Base-by-base conservation (phyloP, 176 grass and related monocot genomes). In the Lolium multiflorum region DNA sequence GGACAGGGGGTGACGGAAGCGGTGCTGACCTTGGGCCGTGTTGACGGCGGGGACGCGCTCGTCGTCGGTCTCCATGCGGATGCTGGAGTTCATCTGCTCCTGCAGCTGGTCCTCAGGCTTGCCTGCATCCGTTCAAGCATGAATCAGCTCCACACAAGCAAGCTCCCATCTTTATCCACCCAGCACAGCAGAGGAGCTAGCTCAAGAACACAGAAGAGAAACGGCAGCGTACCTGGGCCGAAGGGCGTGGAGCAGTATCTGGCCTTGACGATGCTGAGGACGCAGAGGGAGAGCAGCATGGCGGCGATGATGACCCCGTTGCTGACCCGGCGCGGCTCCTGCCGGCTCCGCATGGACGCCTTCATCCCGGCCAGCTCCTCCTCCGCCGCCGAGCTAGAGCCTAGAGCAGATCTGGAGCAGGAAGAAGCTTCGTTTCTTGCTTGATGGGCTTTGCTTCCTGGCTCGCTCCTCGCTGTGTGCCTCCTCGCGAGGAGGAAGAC, bases 231-330 rank as follows among this genome's bases (percentile, higher is more conserved):
- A 48, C 15, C 17, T 1, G 2, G 51, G 71, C 90, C 90, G 86
- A 88, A 92, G 26, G 88, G 85, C 20, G 85, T 85, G 78, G 74
- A 86, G 84, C 88, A 93, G 86, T 90, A 93, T 84, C 91, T 89
- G 56, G 92, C 84, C 85, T 92, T 94, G 88, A 94, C 83, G 85
- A 94, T 61, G 54, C 90, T 90, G 69, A 94, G 93, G 54, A 94
- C 48, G 86, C 93, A 92, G 46, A 94, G 88, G 31, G 90, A 94
- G 61, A 94, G 82, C 37, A 94, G 88, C 89, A 94, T 91, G 84
- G 89, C 84, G 64, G 86, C 87, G 76, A 94, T 82, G 92, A 94
- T 87, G 87, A 91, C 78, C 38, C 51, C 87, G 80, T 94, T 94
- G 80, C 92, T 91, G 5, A 89, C 49, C 77, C 89, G 90, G 25